phyloP scores from a whole-genome alignment of 2,329 filamentous ascomycete genomes.

The Colletotrichum sp. region DNA sequence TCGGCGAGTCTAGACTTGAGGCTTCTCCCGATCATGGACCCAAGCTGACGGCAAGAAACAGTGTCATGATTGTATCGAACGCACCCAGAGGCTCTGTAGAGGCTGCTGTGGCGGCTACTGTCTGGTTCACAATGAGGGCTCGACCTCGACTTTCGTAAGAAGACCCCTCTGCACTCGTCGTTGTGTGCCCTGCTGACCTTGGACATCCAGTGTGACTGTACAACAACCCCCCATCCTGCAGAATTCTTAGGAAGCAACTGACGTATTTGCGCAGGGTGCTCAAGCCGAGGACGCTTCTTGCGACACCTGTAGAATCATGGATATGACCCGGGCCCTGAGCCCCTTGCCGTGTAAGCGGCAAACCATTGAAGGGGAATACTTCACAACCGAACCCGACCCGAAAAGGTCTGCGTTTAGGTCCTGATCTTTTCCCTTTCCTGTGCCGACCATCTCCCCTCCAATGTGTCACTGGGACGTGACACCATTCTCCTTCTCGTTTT shows the following conservation, averaged over 20 bases:
- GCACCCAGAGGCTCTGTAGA: slow-evolving; percentile 73
- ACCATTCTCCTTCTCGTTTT: not conserved
- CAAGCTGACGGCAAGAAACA: slow-evolving; percentile 36
- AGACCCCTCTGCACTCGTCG: no score
- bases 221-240: slow-evolving; percentile 13
- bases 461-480: not conserved
- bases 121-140: slow-evolving; percentile 82
- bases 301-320: slow-evolving; percentile 13
- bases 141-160: slow-evolving; percentile 65
- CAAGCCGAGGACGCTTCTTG: slow-evolving; percentile 22
- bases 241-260: not conserved
- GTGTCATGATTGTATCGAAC: slow-evolving; percentile 77
- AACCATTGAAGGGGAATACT: not conserved
- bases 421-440: not conserved
- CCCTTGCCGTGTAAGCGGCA: not conserved
- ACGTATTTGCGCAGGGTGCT: slow-evolving; percentile 17
- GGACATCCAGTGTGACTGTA: slow-evolving; percentile 51
- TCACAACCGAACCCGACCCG: not conserved
- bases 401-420: not conserved
- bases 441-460: not conserved
- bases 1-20: not conserved
- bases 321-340: not conserved
- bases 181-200: slow-evolving; percentile 30
- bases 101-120: slow-evolving; percentile 84
- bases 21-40: not conserved